These are phyloP conservation scores for Gossypium ekmanianum DNA, from an alignment of 345 rosid genomes.

Conservation along the genomic window DNA sequence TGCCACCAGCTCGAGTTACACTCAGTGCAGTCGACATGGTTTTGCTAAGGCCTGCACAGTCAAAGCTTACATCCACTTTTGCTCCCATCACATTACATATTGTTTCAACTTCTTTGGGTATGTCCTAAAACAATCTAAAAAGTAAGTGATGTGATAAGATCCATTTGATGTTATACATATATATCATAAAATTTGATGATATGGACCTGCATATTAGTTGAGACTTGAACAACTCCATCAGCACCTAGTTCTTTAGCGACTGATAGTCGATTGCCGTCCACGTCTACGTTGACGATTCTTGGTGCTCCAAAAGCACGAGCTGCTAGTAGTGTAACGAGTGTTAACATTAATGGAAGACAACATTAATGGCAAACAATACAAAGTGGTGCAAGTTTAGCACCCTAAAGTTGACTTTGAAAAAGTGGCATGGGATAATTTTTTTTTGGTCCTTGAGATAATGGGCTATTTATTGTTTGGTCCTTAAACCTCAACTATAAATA, in stretches of 20 bases:
- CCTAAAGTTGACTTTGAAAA: too few species aligned
- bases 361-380: too few species aligned
- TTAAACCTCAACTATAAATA: too few species aligned
- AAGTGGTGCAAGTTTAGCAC: too few species aligned
- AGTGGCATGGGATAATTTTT: too few species aligned
- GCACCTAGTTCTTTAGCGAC: slow-evolving; percentile 77
- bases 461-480: too few species aligned
- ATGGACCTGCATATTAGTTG: slow-evolving; percentile 55
- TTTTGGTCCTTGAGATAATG: too few species aligned
- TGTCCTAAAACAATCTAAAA: slow-evolving; percentile 27
- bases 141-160: neutral
- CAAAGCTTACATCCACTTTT: slow-evolving; percentile 50
- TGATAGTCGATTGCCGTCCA: slow-evolving; percentile 63
- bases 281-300: slow-evolving; percentile 65
- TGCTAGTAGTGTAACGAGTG: slow-evolving; percentile 73
- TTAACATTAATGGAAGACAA: too few species aligned
- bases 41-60: slow-evolving; percentile 58
- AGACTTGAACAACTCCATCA: slow-evolving; percentile 56
- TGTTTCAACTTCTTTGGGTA: slow-evolving; percentile 36
- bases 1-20: slow-evolving; percentile 58
- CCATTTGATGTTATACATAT: too few species aligned
- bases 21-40: slow-evolving; percentile 57
- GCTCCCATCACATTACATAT: slow-evolving; percentile 47
- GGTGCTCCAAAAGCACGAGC: slow-evolving; percentile 93
- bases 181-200: neutral